Base-by-base conservation (phyloP, 352 stramenopile species). In the Globisporangium polare region DNA sequence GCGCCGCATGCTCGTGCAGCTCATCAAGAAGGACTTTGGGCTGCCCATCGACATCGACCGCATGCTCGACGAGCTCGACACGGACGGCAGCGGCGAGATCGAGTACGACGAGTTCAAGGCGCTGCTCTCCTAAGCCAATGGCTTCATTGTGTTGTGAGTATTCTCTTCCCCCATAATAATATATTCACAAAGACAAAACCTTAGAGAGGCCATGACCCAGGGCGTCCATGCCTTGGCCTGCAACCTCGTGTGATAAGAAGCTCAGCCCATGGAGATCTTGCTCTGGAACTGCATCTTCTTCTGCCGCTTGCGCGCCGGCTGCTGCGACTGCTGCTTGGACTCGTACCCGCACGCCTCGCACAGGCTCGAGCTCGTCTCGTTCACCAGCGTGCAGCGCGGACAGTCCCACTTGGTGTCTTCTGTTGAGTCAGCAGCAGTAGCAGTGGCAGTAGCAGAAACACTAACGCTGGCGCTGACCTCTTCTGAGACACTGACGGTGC, bases 61-160 rank as follows among this genome's bases (percentile, higher is more conserved):
- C 46, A 94, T 99, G 76, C 89, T 98, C 41, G 90, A 98, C 65
- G 94, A 97, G 62, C 92, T 98, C 41, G 96, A 98, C 68, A 96
- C 84, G 35, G 90, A 98, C 75, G 88, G 90, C 20, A 96, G 78
- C 45, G 94, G 94, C 60, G 90, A 98, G 74, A 98, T 98, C 55
- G 93, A 98, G 68, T 98, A 97, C 79, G 90, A 98, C 37, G 95
- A 98, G 72, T 98, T 98, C 76, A 98, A 97, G 59, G 83, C 89
- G 13, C 75, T 98, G 59, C 68, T 98, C 15, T 97, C 88, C 7
- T 84, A 51, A 66, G 39, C 20, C 49, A 26, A 24, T 10, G 10
- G 18, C 26, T 26, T 17, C 22, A 13, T 39, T 15, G 41, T 15
- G 6, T 27, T 54, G n/a, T 55, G 49, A 6, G 53, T 24, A n/a